Base-by-base conservation (phyloP, 1,284 basidiomycete species). In the Puccinia polysora region DNA sequence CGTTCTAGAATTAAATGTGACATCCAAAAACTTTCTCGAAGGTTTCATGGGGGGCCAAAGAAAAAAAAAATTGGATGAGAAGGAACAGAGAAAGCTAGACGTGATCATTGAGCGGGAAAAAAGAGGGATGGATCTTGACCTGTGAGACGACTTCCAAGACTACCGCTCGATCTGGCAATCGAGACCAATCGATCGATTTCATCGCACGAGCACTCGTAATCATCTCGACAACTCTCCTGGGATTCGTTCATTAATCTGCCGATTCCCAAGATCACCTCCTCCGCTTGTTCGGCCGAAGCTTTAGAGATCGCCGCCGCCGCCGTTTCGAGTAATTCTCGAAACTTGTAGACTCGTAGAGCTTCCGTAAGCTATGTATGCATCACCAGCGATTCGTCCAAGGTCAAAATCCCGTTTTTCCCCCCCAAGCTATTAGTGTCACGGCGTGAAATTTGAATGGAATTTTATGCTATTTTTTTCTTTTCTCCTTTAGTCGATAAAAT, bases 201-300 rank as follows among this genome's bases (percentile, higher is more conserved):
- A 0, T 85, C 84, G 77, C 88, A 89, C 7, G 89, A 90, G 79
- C 88, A 91, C 75, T 91, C 86, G 77, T 84, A 92, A 7, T 88
- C 79, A 60, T 83, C 79, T 36, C 84, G 78, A 79, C 89, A 90
- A 76, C 85, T 87, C 60, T 81, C 81, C 77, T 91, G 89, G 15
- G 88, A 89, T 71, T 85, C 84, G 77, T 90, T 86, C 87, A 94
- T 89, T 59, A 93, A 80, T 15, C 78, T 78, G 25, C 90, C 91
- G 5, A 94, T 85, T 50, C 80, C 80, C 69, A 82, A 10, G 5
- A 68, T 58, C 30, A 59, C 20, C 32, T 55, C 28, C 34, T 59
- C 43, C 2, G 10, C 36, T 18, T 8, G 18, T 18, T 45, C 15
- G n/a, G 2, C n/a, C 2, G 56, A 23, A 7, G 18, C 56, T 2